Evolutionary conservation across 768 basidiomycete genomes (phyloP).

Genomic region (Candolleomyces aberdarensis): DNA sequence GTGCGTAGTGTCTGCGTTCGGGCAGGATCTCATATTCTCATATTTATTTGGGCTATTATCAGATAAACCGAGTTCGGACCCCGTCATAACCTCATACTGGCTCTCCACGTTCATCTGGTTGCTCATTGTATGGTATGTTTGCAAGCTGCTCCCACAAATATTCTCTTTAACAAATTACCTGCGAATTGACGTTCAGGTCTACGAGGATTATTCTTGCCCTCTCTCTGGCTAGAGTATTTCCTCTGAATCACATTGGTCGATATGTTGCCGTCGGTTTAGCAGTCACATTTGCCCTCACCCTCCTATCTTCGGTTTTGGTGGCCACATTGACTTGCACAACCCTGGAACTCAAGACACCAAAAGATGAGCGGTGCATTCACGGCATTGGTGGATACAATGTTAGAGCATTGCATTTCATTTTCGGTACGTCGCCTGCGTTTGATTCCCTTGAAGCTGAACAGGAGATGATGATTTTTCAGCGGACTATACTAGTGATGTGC

Average conservation of each 20-base stretch:
- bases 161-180: background rate
- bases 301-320: background rate
- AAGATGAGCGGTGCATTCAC: background rate
- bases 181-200: background rate
- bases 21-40: no score
- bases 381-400: background rate
- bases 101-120: background rate
- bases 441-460: no score
- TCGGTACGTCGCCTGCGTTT: background rate
- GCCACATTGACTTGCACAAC: background rate
- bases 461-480: background rate
- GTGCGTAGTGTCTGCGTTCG: no score
- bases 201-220: background rate
- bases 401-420: background rate
- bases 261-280: background rate
- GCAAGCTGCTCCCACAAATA: background rate
- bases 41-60: no score
- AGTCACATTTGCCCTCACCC: background rate
- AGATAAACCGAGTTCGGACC: background rate
- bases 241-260: background rate
- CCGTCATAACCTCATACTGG: background rate
- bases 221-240: background rate
- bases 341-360: background rate
- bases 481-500: background rate
- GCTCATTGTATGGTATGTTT: background rate